Conservation (phyloP, 768 basidiomycete species). For the Boletus patriciae region DNA sequence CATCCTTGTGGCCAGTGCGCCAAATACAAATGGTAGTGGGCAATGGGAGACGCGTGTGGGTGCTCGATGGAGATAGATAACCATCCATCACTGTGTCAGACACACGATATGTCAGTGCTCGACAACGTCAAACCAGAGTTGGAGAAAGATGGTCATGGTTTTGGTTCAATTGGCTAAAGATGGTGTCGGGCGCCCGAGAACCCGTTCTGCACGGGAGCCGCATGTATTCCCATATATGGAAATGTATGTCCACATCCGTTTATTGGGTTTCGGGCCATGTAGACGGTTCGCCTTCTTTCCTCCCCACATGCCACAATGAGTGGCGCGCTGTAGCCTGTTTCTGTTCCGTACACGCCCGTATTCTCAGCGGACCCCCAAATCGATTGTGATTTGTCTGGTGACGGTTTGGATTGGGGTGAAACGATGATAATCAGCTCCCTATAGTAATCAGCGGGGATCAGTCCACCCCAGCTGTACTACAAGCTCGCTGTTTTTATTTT, state of each 20-base stretch:
- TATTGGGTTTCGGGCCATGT: not conserved
- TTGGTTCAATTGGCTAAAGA: not conserved
- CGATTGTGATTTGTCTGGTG: conserved; percentile 25
- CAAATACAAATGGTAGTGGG: not conserved
- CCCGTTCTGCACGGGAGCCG: too few relatives aligned
- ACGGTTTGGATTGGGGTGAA: not conserved
- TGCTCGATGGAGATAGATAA: conserved; percentile 10
- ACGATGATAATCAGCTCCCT: not conserved
- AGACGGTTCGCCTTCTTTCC: not conserved
- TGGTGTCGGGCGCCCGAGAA: conserved; percentile 6
- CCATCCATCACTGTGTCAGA: not conserved
- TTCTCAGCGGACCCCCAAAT: conserved; percentile 16
- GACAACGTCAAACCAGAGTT: not conserved
- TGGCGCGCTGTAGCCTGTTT: not conserved
- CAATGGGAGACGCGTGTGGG: not conserved
- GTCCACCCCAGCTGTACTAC: not conserved
- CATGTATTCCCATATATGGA: not conserved
- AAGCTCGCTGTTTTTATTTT: not conserved
- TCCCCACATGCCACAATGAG: not conserved
- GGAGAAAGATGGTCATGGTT: not conserved
- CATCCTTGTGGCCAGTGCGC: too few relatives aligned
- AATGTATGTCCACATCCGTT: not conserved
- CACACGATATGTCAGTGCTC: not conserved
- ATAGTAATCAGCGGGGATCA: conserved; percentile 13
- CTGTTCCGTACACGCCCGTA: conserved; percentile 6